A percentile compares a stretch with the other conserved stretches of the same genome.
Conservation (phyloP, 352 stramenopile genomes). For the Bremia lactucae region DNA sequence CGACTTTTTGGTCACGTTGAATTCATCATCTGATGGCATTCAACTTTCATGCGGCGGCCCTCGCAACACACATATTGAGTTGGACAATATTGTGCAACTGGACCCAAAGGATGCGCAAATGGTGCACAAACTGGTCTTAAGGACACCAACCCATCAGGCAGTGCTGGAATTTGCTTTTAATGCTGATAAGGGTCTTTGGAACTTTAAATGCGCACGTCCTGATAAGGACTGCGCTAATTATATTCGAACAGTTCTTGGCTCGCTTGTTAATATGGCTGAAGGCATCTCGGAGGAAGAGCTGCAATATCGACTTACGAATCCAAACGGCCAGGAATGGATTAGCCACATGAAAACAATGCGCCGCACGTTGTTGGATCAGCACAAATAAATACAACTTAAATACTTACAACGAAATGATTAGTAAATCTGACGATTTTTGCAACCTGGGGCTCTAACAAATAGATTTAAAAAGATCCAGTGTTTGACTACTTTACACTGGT, state of each 20-base stretch:
- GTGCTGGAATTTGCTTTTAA: slow-evolving; percentile 86
- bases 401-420: slow-evolving; percentile 3
- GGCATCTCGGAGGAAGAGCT: slow-evolving; percentile 86
- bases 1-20: slow-evolving; percentile 64
- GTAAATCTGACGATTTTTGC: no score
- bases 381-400: slow-evolving; percentile 21
- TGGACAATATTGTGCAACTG: slow-evolving; percentile 75
- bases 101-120: slow-evolving; percentile 62
- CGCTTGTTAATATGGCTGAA: slow-evolving; percentile 86
- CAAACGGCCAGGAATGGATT: slow-evolving; percentile 69
- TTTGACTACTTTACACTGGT: no score
- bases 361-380: slow-evolving; percentile 47
- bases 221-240: slow-evolving; percentile 87
- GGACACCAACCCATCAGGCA: slow-evolving; percentile 41
- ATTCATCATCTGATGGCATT: slow-evolving; percentile 42
- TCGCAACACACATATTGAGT: slow-evolving; percentile 65
- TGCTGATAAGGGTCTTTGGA: slow-evolving; percentile 80
- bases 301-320: slow-evolving; percentile 74
- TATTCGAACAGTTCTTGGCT: slow-evolving; percentile 83
- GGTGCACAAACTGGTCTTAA: slow-evolving; percentile 56
- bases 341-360: slow-evolving; percentile 76
- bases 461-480: no score
- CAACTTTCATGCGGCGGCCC: slow-evolving; percentile 63
- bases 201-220: slow-evolving; percentile 80
- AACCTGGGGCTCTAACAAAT: no score